These are phyloP conservation scores for Coemansia sp. DNA, from an alignment of 192 early-diverging fungal species.

Conservation along the genomic window DNA sequence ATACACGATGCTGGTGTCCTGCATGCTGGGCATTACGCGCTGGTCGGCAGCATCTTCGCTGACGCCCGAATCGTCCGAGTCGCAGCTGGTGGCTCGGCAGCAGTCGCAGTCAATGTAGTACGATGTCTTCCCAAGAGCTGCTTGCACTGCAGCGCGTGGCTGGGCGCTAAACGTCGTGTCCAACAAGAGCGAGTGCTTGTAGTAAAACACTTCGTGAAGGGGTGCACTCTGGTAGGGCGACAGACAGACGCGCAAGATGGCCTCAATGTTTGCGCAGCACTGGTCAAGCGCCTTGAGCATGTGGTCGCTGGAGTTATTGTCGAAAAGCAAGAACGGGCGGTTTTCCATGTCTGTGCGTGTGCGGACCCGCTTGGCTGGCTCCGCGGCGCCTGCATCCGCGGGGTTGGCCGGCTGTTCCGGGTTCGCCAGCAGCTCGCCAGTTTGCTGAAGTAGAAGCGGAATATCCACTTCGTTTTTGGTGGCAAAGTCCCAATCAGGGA, in stretches of 20 bases:
- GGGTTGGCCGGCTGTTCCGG: neutral
- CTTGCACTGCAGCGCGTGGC: slow-evolving; percentile 79
- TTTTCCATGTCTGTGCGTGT: slow-evolving; percentile 45
- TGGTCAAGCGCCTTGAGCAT: slow-evolving; percentile 29
- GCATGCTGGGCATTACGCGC: slow-evolving; percentile 58
- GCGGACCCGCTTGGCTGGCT: slow-evolving; percentile 22
- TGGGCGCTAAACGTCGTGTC: slow-evolving; percentile 80
- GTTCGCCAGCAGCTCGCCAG: slow-evolving; percentile 6
- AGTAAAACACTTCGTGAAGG: slow-evolving; percentile 79
- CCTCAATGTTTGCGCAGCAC: slow-evolving; percentile 27
- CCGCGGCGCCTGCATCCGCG: neutral
- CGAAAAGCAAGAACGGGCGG: slow-evolving; percentile 41
- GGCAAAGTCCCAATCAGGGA: slow-evolving; percentile 21
- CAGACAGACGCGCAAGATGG: slow-evolving; percentile 33
- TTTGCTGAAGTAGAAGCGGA: slow-evolving; percentile 6
- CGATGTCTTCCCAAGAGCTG: slow-evolving; percentile 69
- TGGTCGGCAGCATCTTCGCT: slow-evolving; percentile 33
- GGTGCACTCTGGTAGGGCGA: slow-evolving; percentile 59
- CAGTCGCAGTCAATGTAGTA: slow-evolving; percentile 82
- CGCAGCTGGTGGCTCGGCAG: slow-evolving; percentile 45
- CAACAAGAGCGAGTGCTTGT: slow-evolving; percentile 62
- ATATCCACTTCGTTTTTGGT: slow-evolving; percentile 10
- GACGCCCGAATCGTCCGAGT: slow-evolving; percentile 11
- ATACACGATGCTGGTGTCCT: slow-evolving; percentile 88
- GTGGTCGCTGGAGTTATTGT: slow-evolving; percentile 36